Base-by-base conservation (phyloP, 1,284 basidiomycete species). In the Coniferiporia weirii region DNA sequence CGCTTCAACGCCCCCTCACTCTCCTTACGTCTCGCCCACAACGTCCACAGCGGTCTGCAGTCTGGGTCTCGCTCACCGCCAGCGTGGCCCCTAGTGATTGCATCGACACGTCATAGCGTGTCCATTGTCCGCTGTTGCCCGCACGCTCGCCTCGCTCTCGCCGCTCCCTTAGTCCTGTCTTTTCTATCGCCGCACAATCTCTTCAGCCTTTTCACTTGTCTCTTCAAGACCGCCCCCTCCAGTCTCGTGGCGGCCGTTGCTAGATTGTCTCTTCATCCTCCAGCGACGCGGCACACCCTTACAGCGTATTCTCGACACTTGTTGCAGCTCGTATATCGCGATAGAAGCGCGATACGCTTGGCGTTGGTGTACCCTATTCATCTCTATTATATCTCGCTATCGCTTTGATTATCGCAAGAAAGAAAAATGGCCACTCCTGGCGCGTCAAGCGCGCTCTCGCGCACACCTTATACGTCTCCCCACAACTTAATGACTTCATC, bases 21-120 rank as follows among this genome's bases (percentile, higher is more conserved):
- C 40, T 13, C n/a, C 45, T 54, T 3, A 17, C 44, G 45, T 54
- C 53, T 34, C 27, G 15, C 34, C 20, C 36, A 40, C 35, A 10
- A 46, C 22, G 27, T n/a, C 53, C 10, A 15, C 43, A 46, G 53
- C 53, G 27, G 43, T 40, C 17, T 15, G 10, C 46, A 27, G 15
- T 43, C 7, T 12, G 40, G 40, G 13, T 12, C 32, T 17, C 53
- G 46, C 34, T 46, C 53, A n/a, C n/a, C 6, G 54, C 54, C 54
- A 49, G 54, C 35, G 20, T 19, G 38, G n/a, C 19, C 45, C 32
- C 32, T 32, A 35, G 27, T 48, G 7, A 20, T 48, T 32, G n/a
- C 45, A 3, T 49, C 54, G 34, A 56, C 46, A 48, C 54, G 54
- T 56, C 54, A 48, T 32, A n/a, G 6, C 35, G 9, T 46, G 20